These are phyloP conservation scores for Trichoderma virens DNA, from an alignment of 495 filamentous ascomycete species.

Conservation along the genomic window DNA sequence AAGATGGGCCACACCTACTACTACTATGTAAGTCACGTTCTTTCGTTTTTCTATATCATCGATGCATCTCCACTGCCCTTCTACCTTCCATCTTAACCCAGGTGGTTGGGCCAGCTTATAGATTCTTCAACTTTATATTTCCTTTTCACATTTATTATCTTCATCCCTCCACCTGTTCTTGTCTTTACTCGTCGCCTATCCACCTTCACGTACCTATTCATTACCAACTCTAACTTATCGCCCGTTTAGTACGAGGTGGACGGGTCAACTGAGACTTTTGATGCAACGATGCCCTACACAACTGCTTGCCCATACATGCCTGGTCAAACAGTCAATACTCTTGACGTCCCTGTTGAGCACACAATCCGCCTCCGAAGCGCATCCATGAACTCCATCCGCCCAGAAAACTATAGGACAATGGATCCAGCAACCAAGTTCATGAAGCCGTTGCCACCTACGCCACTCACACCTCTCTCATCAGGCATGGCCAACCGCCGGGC, in stretches of 20 bases:
- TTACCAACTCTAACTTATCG: conserved; percentile 14
- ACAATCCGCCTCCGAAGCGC: conserved; percentile 43
- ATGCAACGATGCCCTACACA: conserved; percentile 61
- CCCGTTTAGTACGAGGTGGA: conserved; percentile 64
- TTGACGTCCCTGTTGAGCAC: conserved; percentile 69
- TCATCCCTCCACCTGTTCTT: neutral
- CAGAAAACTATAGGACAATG: conserved; percentile 58
- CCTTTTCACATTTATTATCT: neutral
- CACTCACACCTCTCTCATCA: conserved; percentile 17
- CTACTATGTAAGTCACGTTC: conserved; percentile 68
- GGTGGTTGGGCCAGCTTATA: neutral
- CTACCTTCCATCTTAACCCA: neutral
- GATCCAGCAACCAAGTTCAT: conserved; percentile 70
- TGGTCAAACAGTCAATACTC: conserved; percentile 74
- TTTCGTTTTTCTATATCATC: neutral
- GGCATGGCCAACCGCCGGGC: conserved; percentile 25
- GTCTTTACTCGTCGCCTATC: neutral
- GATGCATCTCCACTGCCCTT: conserved; percentile 11
- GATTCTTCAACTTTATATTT: too few species aligned
- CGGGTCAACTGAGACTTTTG: conserved; percentile 63
- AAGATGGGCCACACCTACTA: conserved; percentile 93
- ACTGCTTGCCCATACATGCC: conserved; percentile 78
- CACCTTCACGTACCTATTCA: too few species aligned
- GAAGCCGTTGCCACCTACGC: conserved; percentile 55
- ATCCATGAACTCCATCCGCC: conserved; percentile 40